Evolutionary conservation across 257 asterid genomes (phyloP), one percentile per base, ranked within the genome.

Genomic region (Ilex aquifolium): DNA sequence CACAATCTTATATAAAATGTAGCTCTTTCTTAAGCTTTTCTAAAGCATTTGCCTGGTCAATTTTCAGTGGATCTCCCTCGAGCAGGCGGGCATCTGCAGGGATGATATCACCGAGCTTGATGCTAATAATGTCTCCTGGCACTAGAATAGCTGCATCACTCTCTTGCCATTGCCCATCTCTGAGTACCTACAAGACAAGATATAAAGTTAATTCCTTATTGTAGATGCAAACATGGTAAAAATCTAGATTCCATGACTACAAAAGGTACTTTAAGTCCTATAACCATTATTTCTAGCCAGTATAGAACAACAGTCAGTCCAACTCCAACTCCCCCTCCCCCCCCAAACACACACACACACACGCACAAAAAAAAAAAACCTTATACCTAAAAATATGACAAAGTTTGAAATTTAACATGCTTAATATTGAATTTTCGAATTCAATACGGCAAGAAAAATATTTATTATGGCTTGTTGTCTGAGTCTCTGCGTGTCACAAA

Each of bases 61-160:
- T 67, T 66, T 72, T 72, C 40, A 72, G 36, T 13, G 72, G 53
- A 16, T 66, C 72, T 56, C 76, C 76, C 31, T 65, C 76, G 27
- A 72, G 76, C 15, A 72, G 50, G 42, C 65, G 76, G 10, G 76
- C 76, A 62, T 66, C 69, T 46, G 77, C 77, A 56, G 77, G 77
- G 65, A 72, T 66, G 49, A 72, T 72, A 42, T 72, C 76, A 32
- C 76, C 76, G 15, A 72, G 67, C 62, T 61, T 72, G 15, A 66
- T 72, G 64, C 76, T 72, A 66, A 72, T 72, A 50, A 72, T 61
- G 57, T 71, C 75, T 52, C 75, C 75, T 59, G 75, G 75, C 4
- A 71, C 75, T 44, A 71, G 62, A 60, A 64, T 53, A 52, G 71
- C 63, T 13, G 71, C 75, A 64, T 65, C 71, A 31, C 59, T 13